Evolutionary conservation across 2,329 filamentous ascomycete genomes (phyloP), one percentile per base, ranked within the genome.

Genomic region (Trichoderma harzianum): DNA sequence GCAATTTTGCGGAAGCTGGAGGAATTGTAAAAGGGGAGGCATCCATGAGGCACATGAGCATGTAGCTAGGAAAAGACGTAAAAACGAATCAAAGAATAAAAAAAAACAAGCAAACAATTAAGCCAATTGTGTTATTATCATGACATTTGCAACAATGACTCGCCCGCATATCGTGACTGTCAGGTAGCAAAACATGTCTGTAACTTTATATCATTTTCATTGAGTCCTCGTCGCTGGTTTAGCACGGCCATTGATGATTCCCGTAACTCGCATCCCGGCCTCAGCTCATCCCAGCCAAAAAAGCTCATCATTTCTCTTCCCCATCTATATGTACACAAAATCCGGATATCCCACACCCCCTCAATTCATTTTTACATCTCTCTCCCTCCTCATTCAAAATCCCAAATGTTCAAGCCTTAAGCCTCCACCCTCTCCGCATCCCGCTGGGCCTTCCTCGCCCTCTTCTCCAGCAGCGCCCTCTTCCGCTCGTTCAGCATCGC

Each of bases 381-480:
- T 5, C n/a, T 14, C 47, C n/a, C 8, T 6, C 21, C 63, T 55
- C 47, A 24, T 28, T 21, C 39, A 8, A 55, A 11, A 1, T 7
- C 14, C 7, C 28, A 28, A 28, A 34, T 34, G 11, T 36, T 36
- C 14, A 36, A 36, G 34, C 34, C 3, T 66, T 34, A 68, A 58
- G 71, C 71, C 70, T 69, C 71, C 69, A 69, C 63, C 47, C 70
- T 62, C 64, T 75, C 74, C 11, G 77, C 80, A 71, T 83, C 78
- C 80, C 82, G 77, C 78, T 80, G 77, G 36, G 81, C 83, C 79
- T 83, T 91, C 83, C 94, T 87, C 81, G 91, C 91, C 81, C 96
- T 88, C 91, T 98, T 98, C 86, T 97, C 95, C 72, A 98, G 85
- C 76, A 99, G 87, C 70, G 87, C 83, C 76, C 92, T 87, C 86